Conservation (phyloP, 1,284 basidiomycete species). For the Pulveroboletus sp. region DNA sequence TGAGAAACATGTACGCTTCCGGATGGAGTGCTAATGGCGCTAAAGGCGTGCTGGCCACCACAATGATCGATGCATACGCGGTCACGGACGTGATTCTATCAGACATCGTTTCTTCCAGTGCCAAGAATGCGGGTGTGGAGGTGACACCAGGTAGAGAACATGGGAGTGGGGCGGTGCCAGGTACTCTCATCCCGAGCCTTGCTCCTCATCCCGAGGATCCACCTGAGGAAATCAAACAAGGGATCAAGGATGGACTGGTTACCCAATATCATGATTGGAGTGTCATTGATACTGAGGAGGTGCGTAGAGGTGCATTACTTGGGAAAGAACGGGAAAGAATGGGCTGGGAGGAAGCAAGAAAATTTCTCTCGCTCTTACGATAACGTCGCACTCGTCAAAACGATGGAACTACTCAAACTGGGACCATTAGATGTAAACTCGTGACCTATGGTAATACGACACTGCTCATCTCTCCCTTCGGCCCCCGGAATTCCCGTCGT, state of each 20-base stretch:
- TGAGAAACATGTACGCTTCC: constrained; percentile 81
- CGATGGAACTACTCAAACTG: not conserved
- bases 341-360: constrained; percentile 57
- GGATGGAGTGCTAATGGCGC: constrained; percentile 96
- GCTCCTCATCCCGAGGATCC: constrained; percentile 42
- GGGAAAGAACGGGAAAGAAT: constrained; percentile 84
- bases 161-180: constrained; percentile 33
- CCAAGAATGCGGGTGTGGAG: constrained; percentile 25
- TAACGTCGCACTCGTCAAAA: constrained; percentile 5
- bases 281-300: constrained; percentile 66
- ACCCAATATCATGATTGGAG: constrained; percentile 72
- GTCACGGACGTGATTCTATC: constrained; percentile 71
- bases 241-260: constrained; percentile 50
- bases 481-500: not conserved
- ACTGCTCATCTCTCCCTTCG: not conserved
- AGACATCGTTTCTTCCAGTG: constrained; percentile 44
- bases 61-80: constrained; percentile 91
- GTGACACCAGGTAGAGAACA: constrained; percentile 8
- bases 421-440: constrained; percentile 8
- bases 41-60: constrained; percentile 88
- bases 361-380: constrained; percentile 38
- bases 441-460: constrained; percentile 17
- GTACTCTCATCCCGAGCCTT: constrained; percentile 29
- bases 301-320: constrained; percentile 50
- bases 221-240: constrained; percentile 57